These are phyloP conservation scores for Panaeolus papilionaceus DNA, from an alignment of 768 basidiomycete species.

Conservation along the genomic window DNA sequence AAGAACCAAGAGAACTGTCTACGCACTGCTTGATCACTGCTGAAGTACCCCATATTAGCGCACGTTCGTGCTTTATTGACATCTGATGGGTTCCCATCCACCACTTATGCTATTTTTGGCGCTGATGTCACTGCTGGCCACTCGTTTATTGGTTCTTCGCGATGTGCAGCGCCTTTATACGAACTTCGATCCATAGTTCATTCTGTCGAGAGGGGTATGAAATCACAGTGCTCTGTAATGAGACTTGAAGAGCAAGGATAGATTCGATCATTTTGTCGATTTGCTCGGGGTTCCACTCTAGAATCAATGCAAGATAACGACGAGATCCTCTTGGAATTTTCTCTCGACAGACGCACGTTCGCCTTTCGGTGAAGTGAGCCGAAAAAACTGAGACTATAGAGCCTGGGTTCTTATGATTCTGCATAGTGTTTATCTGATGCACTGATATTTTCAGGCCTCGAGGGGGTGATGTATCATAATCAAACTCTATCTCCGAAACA, in stretches of 20 bases:
- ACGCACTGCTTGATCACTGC: background rate
- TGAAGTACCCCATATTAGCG: background rate
- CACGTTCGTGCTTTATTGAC: background rate
- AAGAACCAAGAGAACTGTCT: too few species aligned
- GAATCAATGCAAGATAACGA: too few species aligned
- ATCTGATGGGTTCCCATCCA: background rate
- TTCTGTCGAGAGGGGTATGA: background rate
- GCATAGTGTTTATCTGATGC: background rate
- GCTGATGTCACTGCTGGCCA: background rate
- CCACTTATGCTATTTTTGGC: background rate
- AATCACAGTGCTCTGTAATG: background rate
- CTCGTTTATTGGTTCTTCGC: background rate
- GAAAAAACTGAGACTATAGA: background rate
- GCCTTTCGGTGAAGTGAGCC: background rate
- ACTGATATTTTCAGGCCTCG: background rate
- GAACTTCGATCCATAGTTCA: background rate
- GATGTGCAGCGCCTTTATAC: background rate
- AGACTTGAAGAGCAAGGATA: background rate
- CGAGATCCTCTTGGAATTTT: background rate
- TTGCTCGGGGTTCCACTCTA: background rate
- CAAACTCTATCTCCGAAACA: conserved; percentile 6
- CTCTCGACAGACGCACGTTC: conserved; percentile 19
- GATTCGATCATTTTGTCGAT: background rate
- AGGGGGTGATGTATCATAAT: background rate
- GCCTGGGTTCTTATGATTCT: background rate